Evolutionary conservation across 805 yeast genomes (phyloP).

Genomic region (Yarrowia hollandica): DNA sequence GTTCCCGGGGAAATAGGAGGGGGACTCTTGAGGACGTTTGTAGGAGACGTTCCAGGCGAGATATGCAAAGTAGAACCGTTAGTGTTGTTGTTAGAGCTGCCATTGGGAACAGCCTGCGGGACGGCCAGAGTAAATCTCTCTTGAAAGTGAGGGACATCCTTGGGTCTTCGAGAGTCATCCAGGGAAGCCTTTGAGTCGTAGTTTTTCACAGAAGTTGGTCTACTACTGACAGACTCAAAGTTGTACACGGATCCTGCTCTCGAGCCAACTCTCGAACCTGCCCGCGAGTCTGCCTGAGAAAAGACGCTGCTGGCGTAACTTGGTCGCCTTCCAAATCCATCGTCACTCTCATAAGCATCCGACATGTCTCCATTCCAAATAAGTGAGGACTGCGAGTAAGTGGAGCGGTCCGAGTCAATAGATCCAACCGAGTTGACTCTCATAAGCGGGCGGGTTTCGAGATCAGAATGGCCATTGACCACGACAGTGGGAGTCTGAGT

Average conservation of each 20-base stretch:
- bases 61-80: not conserved
- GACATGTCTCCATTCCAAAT: slow-evolving; percentile 28
- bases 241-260: slow-evolving; percentile 3
- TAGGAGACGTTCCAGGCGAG: slow-evolving; percentile 12
- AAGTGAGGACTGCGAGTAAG: not conserved
- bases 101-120: not conserved
- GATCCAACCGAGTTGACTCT: slow-evolving; percentile 21
- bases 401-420: not conserved
- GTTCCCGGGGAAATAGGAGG: not conserved
- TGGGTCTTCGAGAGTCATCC: not conserved
- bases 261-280: not conserved
- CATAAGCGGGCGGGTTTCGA: not conserved
- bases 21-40: not conserved
- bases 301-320: slow-evolving; percentile 24
- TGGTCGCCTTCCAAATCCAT: slow-evolving; percentile 19
- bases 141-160: not conserved
- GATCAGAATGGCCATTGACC: not conserved
- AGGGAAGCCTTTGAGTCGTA: not conserved
- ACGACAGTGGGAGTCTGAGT: not conserved
- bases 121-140: slow-evolving; percentile 1
- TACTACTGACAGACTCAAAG: not conserved
- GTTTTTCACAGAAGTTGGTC: not conserved
- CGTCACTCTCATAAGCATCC: slow-evolving; percentile 10
- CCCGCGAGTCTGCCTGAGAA: slow-evolving; percentile 20
- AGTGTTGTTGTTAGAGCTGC: not conserved